phyloP scores from a whole-genome alignment of 148 eudicot genomes.

The Dianthus caryophyllus region DNA sequence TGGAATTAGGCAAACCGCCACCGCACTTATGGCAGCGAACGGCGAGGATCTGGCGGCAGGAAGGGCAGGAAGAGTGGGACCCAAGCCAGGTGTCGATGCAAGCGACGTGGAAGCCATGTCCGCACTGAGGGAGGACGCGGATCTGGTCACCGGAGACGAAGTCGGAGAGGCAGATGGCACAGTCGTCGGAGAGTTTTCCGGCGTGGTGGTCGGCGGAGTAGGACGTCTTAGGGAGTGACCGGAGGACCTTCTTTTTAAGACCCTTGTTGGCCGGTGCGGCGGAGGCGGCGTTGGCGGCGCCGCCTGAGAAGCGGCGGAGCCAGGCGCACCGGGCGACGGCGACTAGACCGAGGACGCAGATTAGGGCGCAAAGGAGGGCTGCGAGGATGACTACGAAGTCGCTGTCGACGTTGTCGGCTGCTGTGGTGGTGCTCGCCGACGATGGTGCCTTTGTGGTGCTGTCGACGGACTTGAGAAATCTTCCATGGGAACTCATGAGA shows the following conservation, averaged over 20 bases:
- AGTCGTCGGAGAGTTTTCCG: constrained; percentile 43
- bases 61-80: constrained; percentile 82
- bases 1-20: constrained; percentile 27
- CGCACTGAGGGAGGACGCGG: constrained; percentile 71
- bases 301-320: constrained; percentile 48
- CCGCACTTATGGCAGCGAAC: constrained; percentile 37
- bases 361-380: constrained; percentile 71
- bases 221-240: constrained; percentile 44
- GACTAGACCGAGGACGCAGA: constrained; percentile 74
- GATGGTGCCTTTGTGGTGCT: too few species aligned
- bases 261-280: constrained; percentile 53
- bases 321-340: constrained; percentile 80
- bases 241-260: constrained; percentile 56
- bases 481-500: too few species aligned
- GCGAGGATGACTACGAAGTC: constrained; percentile 71
- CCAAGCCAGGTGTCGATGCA: constrained; percentile 83
- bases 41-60: constrained; percentile 64
- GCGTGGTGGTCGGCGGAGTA: constrained; percentile 31
- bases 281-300: constrained; percentile 12
- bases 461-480: too few species aligned
- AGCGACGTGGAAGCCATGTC: constrained; percentile 63
- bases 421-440: not conserved
- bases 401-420: constrained; percentile 25
- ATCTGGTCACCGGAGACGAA: constrained; percentile 57
- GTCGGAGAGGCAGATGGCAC: constrained; percentile 70